Conservation (phyloP, 306 rosid genomes). For the Morella rubra region DNA sequence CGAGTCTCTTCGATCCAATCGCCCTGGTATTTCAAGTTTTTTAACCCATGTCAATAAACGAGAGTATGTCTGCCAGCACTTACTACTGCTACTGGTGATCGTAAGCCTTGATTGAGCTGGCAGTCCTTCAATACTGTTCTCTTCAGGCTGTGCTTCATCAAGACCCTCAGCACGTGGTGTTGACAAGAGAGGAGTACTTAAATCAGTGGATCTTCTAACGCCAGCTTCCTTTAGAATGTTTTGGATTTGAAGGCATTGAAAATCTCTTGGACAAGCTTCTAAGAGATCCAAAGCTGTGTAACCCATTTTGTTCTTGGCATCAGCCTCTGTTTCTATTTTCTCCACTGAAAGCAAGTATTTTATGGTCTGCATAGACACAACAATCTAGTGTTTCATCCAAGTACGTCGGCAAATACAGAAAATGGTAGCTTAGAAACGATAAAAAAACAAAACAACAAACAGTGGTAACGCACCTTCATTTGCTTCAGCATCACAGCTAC, state of each 20-base stretch:
- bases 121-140: too few species aligned
- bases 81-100: too few species aligned
- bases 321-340: neutral
- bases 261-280: neutral
- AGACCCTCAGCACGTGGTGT: too few species aligned
- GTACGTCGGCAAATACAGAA: too few species aligned
- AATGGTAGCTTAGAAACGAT: too few species aligned
- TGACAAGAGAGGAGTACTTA: neutral
- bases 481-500: slow-evolving; percentile 6
- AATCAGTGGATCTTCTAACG: neutral
- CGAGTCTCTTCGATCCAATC: slow-evolving; percentile 12
- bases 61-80: too few species aligned
- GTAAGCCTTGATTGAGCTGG: neutral
- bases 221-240: neutral
- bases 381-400: too few species aligned
- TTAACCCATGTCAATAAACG: too few species aligned
- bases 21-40: neutral
- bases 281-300: neutral
- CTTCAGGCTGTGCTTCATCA: neutral
- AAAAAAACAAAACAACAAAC: too few species aligned
- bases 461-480: slow-evolving; percentile 4
- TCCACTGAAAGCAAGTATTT: slow-evolving; percentile 5
- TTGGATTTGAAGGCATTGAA: slow-evolving; percentile 15
- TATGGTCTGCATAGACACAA: neutral
- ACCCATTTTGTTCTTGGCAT: neutral